Evolutionary conservation across 2,329 filamentous ascomycete genomes (phyloP), one percentile per base, ranked within the genome.

Genomic region (Botrytis deweyae): DNA sequence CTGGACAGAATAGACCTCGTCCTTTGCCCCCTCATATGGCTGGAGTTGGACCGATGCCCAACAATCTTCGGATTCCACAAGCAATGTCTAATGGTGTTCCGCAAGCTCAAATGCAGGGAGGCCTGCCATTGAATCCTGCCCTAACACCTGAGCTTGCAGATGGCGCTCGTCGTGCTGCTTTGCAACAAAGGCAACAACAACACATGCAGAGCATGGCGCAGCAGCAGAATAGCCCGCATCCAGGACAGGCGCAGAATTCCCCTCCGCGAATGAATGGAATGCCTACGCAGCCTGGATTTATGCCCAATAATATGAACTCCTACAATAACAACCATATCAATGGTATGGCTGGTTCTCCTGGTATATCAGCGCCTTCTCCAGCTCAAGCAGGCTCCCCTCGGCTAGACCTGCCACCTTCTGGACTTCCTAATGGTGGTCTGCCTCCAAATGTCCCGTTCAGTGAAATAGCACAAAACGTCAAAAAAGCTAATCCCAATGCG

Each of bases 31-130:
- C 79, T 70, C 78, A 79, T 73, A 80, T 80, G 78, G 77, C 76
- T 44, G 77, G 77, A 72, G 40, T 88, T 82, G 74, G 71, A 16
- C 46, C 76, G 40, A 79, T 81, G 75, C 77, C 77, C 14, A 81
- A 80, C 61, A 75, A 74, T 49, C 75, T 80, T 3, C 79, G 77
- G 25, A 76, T 78, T 63, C 78, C 80, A 63, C 88, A 84, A 4
- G 86, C 89, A 80, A 87, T 88, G 29, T 38, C 72, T 20, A 63
- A 89, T 74, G 88, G 88, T 64, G 86, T 92, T 38, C 89, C 90
- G 55, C 91, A 93, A 80, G 90, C 91, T 38, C 92, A 92, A 76
- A 87, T 93, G 84, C 90, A 92, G 78, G 75, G 74, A 71, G 87
- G 91, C 72, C 87, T 93, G 84, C 87, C 89, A 2, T 82, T 87